Base-by-base conservation (phyloP, 805 yeast species). In the Myxozyma geophila region DNA sequence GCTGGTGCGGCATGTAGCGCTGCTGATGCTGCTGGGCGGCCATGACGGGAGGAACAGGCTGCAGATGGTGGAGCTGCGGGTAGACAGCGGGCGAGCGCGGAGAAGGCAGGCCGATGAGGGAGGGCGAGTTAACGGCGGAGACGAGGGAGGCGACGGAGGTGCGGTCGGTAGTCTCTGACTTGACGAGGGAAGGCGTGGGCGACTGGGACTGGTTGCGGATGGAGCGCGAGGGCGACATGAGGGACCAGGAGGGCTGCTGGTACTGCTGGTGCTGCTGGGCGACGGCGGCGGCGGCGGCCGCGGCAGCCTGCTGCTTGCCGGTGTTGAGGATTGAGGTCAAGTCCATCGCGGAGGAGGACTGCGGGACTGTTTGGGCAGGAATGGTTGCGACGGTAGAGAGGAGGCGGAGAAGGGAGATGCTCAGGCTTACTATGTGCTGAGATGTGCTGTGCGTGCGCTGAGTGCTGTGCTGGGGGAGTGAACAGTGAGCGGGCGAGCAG, bases 121-220 rank as follows among this genome's bases (percentile, higher is more conserved):
- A 63, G n/a, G 68, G 68, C 40, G 68, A 65, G 54, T 51, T 39
- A 46, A 63, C 64, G 33, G 64, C 43, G 6, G 68, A 63, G 44
- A 65, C 64, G 53, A 66, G 60, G n/a, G 69, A 66, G 17, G 69
- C 64, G 53, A 66, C 69, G 21, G 69, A 66, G 9, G 69, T 59
- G 52, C 67, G 59, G 51, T 63, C 69, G 53, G 60, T 41, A 6
- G 59, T 44, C 60, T 66, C 69, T 5, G 67, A 63, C 59, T 58
- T 59, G 47, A 61, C 64, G 41, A 66, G 60, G 17, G 60, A 53
- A 17, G 69, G 69, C 13, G 69, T 66, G 36, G 69, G 69, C 15
- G 69, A 66, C 60, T 65, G 68, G n/a, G 68, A 64, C 47, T 51
- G 62, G 51, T 47, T 61, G 49, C 68, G 60, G 47, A 59, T 41